Conservation (phyloP, 129 eudicot species). For the Chrysanthemum lavandulifolium region DNA sequence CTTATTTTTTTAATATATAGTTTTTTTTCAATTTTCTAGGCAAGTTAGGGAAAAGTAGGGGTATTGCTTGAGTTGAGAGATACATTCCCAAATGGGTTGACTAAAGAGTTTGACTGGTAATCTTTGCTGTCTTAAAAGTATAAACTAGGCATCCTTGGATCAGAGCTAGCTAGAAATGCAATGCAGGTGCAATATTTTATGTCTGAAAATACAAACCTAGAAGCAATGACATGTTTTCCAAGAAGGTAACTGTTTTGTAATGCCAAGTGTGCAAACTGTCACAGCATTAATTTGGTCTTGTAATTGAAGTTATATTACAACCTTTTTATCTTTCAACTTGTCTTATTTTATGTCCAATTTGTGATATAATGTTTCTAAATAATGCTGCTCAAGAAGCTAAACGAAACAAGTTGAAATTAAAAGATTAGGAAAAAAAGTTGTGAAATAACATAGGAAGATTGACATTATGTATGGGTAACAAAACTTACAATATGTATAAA, state of each 20-base stretch:
- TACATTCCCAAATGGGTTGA: conserved; percentile 29
- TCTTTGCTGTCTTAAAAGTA: conserved; percentile 28
- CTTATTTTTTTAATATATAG: background rate
- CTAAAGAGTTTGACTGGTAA: conserved; percentile 18
- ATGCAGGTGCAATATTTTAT: conserved; percentile 22
- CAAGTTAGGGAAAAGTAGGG: conserved; percentile 17
- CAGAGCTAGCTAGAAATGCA: conserved; percentile 18
- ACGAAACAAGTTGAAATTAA: no score
- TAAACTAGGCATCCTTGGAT: conserved; percentile 21
- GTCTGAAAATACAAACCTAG: conserved; percentile 17
- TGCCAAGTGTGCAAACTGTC: conserved; percentile 28
- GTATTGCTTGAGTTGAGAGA: conserved; percentile 29
- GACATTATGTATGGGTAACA: no score
- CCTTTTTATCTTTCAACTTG: conserved; percentile 21
- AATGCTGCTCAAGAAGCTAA: no score
- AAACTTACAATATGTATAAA: no score
- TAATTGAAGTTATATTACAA: conserved; percentile 19
- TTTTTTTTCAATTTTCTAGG: background rate
- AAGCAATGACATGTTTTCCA: conserved; percentile 30
- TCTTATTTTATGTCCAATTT: conserved; percentile 6
- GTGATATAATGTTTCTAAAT: background rate
- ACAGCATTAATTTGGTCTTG: conserved; percentile 33
- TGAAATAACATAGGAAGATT: no score
- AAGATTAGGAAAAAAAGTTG: no score
- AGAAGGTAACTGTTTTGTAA: conserved; percentile 17